A percentile compares a stretch with the other conserved stretches of the same genome.
Evolutionary conservation across 257 asterid genomes (phyloP).

Genomic region (Nicotiana otophora): DNA sequence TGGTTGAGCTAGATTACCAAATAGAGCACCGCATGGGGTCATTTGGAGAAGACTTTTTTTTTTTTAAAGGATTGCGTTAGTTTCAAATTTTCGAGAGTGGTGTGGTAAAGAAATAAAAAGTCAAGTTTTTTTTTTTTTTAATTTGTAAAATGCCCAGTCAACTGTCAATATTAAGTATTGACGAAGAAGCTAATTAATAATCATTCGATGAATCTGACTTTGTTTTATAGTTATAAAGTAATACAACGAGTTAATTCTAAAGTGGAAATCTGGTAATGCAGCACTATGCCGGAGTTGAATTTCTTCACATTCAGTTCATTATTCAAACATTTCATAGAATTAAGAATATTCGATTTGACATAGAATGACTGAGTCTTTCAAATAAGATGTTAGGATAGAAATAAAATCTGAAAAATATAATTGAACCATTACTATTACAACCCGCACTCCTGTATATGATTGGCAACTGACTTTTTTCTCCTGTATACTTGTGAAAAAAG

Average conservation of each 20-base stretch:
- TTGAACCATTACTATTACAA: neutral
- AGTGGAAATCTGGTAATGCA: neutral
- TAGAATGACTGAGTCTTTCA: neutral
- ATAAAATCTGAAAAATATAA: too few species aligned
- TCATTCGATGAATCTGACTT: neutral
- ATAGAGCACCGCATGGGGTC: too few species aligned
- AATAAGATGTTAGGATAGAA: neutral
- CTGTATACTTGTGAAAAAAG: too few species aligned
- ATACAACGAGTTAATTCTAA: too few species aligned
- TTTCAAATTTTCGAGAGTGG: neutral
- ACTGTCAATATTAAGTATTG: neutral
- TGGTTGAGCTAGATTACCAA: too few species aligned
- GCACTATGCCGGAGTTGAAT: too few species aligned
- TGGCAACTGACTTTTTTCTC: neutral
- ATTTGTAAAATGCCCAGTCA: neutral
- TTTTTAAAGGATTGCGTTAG: neutral
- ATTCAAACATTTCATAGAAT: neutral
- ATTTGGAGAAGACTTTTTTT: neutral
- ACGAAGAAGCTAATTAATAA: neutral
- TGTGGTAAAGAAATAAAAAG: neutral
- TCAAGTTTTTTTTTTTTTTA: neutral
- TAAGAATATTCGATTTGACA: neutral
- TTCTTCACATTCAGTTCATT: too few species aligned
- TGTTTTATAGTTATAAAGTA: neutral
- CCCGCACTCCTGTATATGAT: neutral